Evolutionary conservation across 2,329 filamentous ascomycete genomes (phyloP).

Genomic region (Dothistroma pini): DNA sequence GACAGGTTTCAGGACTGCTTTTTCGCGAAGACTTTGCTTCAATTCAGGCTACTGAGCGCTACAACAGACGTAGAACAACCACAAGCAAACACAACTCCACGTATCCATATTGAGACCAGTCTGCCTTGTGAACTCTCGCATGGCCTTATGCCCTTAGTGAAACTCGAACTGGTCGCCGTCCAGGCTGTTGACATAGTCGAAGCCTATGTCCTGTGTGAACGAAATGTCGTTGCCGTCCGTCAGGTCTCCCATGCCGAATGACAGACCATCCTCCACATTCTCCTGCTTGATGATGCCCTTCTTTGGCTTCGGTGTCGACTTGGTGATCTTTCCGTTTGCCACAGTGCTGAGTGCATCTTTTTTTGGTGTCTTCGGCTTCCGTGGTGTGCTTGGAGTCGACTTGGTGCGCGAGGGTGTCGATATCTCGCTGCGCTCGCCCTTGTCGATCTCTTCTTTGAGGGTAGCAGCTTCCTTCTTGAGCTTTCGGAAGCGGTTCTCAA

Average conservation of each 20-base stretch:
- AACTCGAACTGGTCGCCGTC: background rate
- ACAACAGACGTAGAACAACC: background rate
- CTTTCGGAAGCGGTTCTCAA: slow-evolving; percentile 46
- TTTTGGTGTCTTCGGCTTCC: slow-evolving; percentile 26
- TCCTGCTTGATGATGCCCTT: slow-evolving; percentile 29
- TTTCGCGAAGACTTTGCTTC: too few relatives aligned
- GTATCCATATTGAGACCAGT: background rate
- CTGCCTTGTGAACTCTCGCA: background rate
- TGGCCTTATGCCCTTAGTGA: background rate
- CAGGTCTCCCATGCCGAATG: background rate
- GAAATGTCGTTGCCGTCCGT: slow-evolving; percentile 1
- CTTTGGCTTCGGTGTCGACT: slow-evolving; percentile 23
- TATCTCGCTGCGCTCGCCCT: slow-evolving; percentile 23
- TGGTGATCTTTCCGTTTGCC: slow-evolving; percentile 25
- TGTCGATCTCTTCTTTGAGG: slow-evolving; percentile 27
- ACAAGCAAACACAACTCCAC: background rate
- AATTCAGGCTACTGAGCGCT: too few relatives aligned
- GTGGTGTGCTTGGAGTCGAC: slow-evolving; percentile 19
- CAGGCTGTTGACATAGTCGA: background rate
- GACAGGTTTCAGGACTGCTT: too few relatives aligned
- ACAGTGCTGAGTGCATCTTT: slow-evolving; percentile 23
- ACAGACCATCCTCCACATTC: slow-evolving; percentile 12
- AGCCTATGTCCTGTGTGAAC: background rate
- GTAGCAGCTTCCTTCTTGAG: slow-evolving; percentile 41
- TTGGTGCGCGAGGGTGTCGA: slow-evolving; percentile 9